Evolutionary conservation across 148 eudicot genomes (phyloP).

Genomic region (Agrostemma githago): DNA sequence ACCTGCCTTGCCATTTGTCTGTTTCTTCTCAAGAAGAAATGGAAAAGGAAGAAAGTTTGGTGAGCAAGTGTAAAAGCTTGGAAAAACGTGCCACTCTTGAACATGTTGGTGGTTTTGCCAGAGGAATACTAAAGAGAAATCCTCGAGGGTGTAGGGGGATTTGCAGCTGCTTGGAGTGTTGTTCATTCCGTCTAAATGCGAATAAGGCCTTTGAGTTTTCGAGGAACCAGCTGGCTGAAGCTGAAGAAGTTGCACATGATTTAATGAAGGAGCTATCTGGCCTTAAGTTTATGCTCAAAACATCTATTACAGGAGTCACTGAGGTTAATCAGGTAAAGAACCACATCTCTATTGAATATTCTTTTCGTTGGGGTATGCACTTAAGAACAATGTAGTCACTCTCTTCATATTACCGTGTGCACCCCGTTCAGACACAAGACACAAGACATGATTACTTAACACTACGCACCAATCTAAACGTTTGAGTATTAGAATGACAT

Average conservation of each 20-base stretch:
- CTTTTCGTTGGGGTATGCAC: background rate
- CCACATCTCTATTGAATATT: background rate
- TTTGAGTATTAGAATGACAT: background rate
- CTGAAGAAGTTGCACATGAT: conserved; percentile 55
- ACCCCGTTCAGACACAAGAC: background rate
- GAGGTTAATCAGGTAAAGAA: conserved; percentile 38
- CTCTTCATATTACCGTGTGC: background rate
- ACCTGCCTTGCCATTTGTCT: conserved; percentile 12
- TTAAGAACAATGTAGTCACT: background rate
- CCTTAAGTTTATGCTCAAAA: conserved; percentile 40
- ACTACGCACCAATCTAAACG: background rate
- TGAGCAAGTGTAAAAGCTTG: conserved; percentile 18
- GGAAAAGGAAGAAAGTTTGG: conserved; percentile 9
- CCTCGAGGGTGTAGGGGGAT: conserved; percentile 75
- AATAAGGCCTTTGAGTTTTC: conserved; percentile 80
- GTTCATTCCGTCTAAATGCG: conserved; percentile 72
- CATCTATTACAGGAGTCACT: conserved; percentile 19
- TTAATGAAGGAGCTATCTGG: conserved; percentile 49
- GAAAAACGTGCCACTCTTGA: background rate
- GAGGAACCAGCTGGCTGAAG: conserved; percentile 62
- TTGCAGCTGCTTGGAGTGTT: conserved; percentile 63
- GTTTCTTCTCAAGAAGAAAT: conserved; percentile 11
- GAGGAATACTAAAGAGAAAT: conserved; percentile 66
- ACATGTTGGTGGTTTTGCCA: conserved; percentile 21
- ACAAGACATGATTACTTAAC: background rate